Conservation (phyloP, 768 basidiomycete genomes). For the Hericium alpestre region DNA sequence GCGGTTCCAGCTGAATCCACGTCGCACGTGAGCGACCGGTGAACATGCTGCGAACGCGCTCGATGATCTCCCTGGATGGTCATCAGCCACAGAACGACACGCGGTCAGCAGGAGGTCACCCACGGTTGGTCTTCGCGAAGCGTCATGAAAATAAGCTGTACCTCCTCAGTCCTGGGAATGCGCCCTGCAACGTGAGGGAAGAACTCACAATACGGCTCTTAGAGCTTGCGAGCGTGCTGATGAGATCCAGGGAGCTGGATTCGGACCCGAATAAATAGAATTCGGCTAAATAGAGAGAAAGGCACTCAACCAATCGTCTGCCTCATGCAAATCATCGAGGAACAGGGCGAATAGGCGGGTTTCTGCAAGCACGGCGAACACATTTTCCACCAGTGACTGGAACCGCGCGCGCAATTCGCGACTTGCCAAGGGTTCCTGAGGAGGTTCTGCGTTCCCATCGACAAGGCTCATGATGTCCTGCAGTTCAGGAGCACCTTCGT, state of each 20-base stretch:
- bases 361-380: conserved; percentile 59
- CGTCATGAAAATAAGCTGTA: conserved; percentile 54
- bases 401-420: conserved; percentile 59
- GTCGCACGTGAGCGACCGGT: conserved; percentile 44
- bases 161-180: conserved; percentile 5
- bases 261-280: conserved; percentile 1
- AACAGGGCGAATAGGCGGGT: conserved; percentile 62
- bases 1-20: conserved; percentile 58
- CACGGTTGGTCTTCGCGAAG: conserved; percentile 44
- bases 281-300: neutral
- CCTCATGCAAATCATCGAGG: conserved; percentile 66
- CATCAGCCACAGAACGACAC: neutral
- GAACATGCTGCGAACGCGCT: conserved; percentile 48
- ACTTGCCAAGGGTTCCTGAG: conserved; percentile 45
- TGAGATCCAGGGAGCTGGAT: conserved; percentile 52
- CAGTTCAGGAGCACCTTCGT: conserved; percentile 62
- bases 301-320: conserved; percentile 49
- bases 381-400: conserved; percentile 58
- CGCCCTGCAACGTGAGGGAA: neutral
- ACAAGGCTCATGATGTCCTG: conserved; percentile 50
- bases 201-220: conserved; percentile 49
- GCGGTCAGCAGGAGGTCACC: conserved; percentile 6
- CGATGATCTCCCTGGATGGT: conserved; percentile 32
- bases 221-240: conserved; percentile 54
- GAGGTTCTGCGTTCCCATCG: conserved; percentile 38